Evolutionary conservation across 2,329 filamentous ascomycete species (phyloP), one percentile per base, ranked within the genome.

Genomic region (Aspergillus aculeatus): DNA sequence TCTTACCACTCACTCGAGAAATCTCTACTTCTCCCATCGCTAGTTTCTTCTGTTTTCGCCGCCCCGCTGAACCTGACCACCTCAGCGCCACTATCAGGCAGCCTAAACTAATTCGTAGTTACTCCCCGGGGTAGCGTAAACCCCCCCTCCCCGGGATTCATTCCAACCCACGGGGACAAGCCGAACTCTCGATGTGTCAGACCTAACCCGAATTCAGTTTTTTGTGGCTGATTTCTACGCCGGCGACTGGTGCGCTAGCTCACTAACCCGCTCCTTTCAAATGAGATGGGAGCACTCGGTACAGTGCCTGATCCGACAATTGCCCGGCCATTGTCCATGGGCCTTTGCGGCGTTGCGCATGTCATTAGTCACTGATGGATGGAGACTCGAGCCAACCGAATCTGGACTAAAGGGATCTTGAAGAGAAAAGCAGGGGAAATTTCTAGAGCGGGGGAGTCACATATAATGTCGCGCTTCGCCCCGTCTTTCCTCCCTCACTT

Each of bases 151-250:
- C 53, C 41, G 53, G 53, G 53, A 9, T 19, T 16, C 41, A 5
- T 47, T 26, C 47, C 41, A 32, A 41, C 26, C 53, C 53, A 48
- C 47, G 53, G 53, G 53, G 53, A 47, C 26, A 55, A 19, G 23
- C 9, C 26, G 31, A 29, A 31, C 41, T 32, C 26, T 29, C 41
- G 6, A 24, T 26, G 41, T 26, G 53, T 31, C 47, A 55, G 38
- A 55, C 24, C 41, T 48, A 55, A n/a, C 38, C 53, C 26, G 19
- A 35, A 54, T 10, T 47, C 7, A 3, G 31, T 24, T 55, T 48
- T 47, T 48, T n/a, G 53, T 55, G 53, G 53, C 53, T 44, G 47
- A 48, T 48, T 55, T 11, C 53, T 16, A 23, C 41, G 53, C 5
- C 53, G 4, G 47, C 53, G n/a, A 55, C 41, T 55, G 53, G 53